A percentile compares a stretch with the other conserved stretches of the same genome.
Evolutionary conservation across 352 stramenopile species (phyloP).

Genomic region (Phytophthora melonis): DNA sequence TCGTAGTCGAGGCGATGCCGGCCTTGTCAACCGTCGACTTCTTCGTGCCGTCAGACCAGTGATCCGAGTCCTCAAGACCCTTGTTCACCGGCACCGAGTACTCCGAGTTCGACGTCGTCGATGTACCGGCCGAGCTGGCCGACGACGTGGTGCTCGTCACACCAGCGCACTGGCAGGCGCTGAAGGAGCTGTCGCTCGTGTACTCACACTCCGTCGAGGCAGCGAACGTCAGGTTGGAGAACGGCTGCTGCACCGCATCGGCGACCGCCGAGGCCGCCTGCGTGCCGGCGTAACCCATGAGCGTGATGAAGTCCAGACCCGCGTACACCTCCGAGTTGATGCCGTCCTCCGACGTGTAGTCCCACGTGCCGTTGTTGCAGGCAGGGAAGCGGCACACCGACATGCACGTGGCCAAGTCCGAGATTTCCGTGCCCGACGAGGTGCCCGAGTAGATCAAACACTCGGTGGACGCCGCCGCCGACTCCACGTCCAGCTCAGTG

Average conservation of each 20-base stretch:
- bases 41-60: slow-evolving; percentile 65
- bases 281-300: slow-evolving; percentile 59
- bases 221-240: slow-evolving; percentile 69
- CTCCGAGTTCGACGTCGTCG: slow-evolving; percentile 18
- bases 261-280: slow-evolving; percentile 32
- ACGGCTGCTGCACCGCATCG: slow-evolving; percentile 48
- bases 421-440: slow-evolving; percentile 53
- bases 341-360: slow-evolving; percentile 74
- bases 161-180: slow-evolving; percentile 68
- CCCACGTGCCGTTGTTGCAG: slow-evolving; percentile 77
- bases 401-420: slow-evolving; percentile 75
- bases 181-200: slow-evolving; percentile 62
- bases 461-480: slow-evolving; percentile 61
- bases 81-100: slow-evolving; percentile 64
- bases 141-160: slow-evolving; percentile 34
- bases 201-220: slow-evolving; percentile 65
- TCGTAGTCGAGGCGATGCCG: slow-evolving; percentile 58
- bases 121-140: slow-evolving; percentile 20
- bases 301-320: slow-evolving; percentile 70
- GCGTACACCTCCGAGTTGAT: slow-evolving; percentile 77
- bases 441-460: slow-evolving; percentile 85
- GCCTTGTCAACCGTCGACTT: slow-evolving; percentile 80
- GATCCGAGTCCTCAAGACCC: slow-evolving; percentile 67
- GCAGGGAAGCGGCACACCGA: slow-evolving; percentile 85
- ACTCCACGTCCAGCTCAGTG: slow-evolving; percentile 51